A percentile compares a stretch with the other conserved stretches of the same genome.
Evolutionary conservation across 768 basidiomycete genomes (phyloP).

Genomic region (Lactarius hatsudake): DNA sequence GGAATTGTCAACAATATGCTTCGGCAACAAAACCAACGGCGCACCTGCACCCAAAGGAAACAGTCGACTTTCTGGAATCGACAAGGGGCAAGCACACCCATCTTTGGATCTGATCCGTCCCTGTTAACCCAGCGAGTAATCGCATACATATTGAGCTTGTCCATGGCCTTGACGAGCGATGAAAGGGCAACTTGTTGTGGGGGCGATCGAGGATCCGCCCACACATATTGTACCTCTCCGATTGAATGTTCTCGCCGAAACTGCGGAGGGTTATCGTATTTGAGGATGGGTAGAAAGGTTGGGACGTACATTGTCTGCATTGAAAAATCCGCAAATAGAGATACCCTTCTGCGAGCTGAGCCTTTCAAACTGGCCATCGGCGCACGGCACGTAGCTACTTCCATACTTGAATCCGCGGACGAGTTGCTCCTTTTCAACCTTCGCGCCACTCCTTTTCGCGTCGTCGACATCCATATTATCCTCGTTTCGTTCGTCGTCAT

Average conservation of each 20-base stretch:
- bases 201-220: conserved; percentile 64
- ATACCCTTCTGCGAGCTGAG: conserved; percentile 80
- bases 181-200: conserved; percentile 83
- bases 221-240: conserved; percentile 84
- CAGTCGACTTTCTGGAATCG: conserved; percentile 70
- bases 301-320: conserved; percentile 53
- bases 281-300: neutral
- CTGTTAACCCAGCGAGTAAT: conserved; percentile 80
- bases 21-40: conserved; percentile 21
- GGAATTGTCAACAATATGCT: neutral
- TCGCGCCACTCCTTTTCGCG: conserved; percentile 43
- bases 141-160: conserved; percentile 58
- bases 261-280: conserved; percentile 39
- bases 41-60: conserved; percentile 79
- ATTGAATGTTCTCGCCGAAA: conserved; percentile 80
- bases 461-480: conserved; percentile 38
- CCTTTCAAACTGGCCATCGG: conserved; percentile 77
- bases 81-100: conserved; percentile 72
- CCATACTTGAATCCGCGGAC: conserved; percentile 87
- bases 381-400: conserved; percentile 80
- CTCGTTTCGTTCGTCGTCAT: conserved; percentile 37
- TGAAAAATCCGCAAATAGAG: conserved; percentile 85
- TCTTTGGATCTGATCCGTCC: conserved; percentile 76
- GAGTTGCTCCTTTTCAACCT: conserved; percentile 76
- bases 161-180: conserved; percentile 83